Evolutionary conservation across 2,329 filamentous ascomycete genomes (phyloP).

Genomic region (Paraphoma chrysanthemicola): DNA sequence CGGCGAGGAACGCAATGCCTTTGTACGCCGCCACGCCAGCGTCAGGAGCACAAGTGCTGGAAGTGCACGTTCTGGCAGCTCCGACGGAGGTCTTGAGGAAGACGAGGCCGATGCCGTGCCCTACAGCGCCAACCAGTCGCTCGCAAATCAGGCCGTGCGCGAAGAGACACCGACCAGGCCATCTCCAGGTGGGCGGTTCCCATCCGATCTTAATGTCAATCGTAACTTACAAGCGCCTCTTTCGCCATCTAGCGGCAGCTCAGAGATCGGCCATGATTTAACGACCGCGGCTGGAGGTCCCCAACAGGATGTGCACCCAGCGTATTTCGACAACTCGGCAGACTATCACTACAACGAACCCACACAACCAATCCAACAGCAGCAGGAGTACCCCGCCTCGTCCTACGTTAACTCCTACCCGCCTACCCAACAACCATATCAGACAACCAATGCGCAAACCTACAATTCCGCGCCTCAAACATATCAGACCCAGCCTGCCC

Average conservation of each 20-base stretch:
- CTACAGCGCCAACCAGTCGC: constrained; percentile 66
- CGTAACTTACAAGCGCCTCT: constrained; percentile 81
- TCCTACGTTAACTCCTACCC: constrained; percentile 24
- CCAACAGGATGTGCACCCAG: constrained; percentile 47
- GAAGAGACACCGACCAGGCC: constrained; percentile 67
- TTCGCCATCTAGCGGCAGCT: constrained; percentile 83
- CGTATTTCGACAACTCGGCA: constrained; percentile 26
- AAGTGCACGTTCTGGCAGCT: constrained; percentile 61
- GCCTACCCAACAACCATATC: constrained; percentile 15
- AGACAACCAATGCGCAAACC: constrained; percentile 1
- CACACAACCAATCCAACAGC: constrained; percentile 13
- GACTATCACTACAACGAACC: constrained; percentile 25
- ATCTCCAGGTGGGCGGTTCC: constrained; percentile 94
- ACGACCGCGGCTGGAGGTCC: constrained; percentile 65
- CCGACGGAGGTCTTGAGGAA: constrained; percentile 45
- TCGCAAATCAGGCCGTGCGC: constrained; percentile 43
- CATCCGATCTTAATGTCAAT: constrained; percentile 89
- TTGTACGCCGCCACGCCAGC: constrained; percentile 81
- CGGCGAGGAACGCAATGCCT: constrained; percentile 85
- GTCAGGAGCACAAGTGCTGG: constrained; percentile 76
- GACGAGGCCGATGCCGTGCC: constrained; percentile 71
- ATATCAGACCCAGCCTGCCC: neutral
- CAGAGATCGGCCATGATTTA: constrained; percentile 67
- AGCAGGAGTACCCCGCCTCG: constrained; percentile 18
- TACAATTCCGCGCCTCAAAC: constrained; percentile 14